Conservation (phyloP, 495 filamentous ascomycete genomes). For the Neurospora terricola region DNA sequence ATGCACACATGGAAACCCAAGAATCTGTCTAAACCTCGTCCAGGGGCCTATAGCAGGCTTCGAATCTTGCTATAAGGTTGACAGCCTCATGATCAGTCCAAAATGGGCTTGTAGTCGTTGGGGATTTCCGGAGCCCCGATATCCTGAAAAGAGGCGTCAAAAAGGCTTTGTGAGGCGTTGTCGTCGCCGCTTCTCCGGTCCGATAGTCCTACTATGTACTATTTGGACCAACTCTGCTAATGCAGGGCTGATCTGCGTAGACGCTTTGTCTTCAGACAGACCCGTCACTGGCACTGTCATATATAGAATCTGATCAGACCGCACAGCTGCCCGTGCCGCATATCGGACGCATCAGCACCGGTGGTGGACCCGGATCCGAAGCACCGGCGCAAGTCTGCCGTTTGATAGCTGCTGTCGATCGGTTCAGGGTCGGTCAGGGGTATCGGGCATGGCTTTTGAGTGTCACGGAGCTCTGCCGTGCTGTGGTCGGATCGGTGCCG, state of each 20-base stretch:
- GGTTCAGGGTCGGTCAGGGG: not conserved
- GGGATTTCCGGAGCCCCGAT: not conserved
- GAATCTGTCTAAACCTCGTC: not conserved
- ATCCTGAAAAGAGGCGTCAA: not conserved
- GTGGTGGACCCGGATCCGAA: not conserved
- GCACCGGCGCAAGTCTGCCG: not conserved
- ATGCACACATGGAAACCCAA: not conserved
- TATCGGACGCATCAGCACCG: not conserved
- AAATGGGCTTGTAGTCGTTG: not conserved
- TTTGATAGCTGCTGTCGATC: not conserved
- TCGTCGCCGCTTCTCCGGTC: not conserved
- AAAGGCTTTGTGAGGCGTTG: not conserved
- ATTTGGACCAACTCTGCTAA: not conserved
- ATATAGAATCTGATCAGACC: not conserved
- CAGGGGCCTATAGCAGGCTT: not conserved
- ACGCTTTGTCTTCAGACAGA: not conserved
- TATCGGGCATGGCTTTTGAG: not conserved
- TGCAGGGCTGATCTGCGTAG: not conserved
- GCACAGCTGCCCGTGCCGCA: not conserved
- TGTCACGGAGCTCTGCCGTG: not conserved
- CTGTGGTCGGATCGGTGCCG: not conserved
- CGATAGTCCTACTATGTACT: not conserved
- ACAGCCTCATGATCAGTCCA: not conserved
- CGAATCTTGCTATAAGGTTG: not conserved
- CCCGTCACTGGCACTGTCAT: not conserved